Evolutionary conservation across 192 early-diverging fungal species (phyloP), one percentile per base, ranked within the genome.

Genomic region (Coemansia javaensis): DNA sequence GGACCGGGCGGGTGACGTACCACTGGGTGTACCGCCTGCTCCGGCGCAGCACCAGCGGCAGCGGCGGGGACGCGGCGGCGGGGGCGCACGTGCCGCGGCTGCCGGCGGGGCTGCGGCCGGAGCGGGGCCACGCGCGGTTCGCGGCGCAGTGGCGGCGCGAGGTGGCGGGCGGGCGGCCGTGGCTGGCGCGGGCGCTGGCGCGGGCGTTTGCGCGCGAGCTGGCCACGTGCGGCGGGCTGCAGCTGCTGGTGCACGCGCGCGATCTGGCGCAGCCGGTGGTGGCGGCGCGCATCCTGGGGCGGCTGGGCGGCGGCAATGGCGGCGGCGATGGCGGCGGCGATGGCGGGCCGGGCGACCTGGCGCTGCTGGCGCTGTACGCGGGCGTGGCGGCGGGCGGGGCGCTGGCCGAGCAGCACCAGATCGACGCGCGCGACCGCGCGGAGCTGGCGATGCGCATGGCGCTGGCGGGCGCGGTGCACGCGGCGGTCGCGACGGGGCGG

Each of bases 361-460:
- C 44, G 11, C 47, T 48, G 0, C 42, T 71, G 7, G 31, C 22
- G 3, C 2, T 38, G 1, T 71, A 63, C 31, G 10, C 34, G 0
- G 16, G 2, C 0, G 7, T 58, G 11, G 44, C 56, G 18, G 5
- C 59, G 0, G 7, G 25, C 0, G 56, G 40, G 0, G 50, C 45
- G 0, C 14, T 56, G 11, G 27, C 50, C 11, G 61, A 71, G 67
- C 67, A 71, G 33, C 59, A 71, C 35, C 56, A 63, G n/a, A 64
- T 71, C 5, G 67, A 71, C 16, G 5, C 52, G 32, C 47, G 52
- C 3, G 67, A 71, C 52, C 40, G 27, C 4, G 39, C 32, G 12
- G 41, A 38, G 39, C 47, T 64, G 1, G 53, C 58, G 17, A 64
- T 71, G 20, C 37, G 40, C 21, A 32, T 37, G 2, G 23, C 61